A percentile compares a stretch with the other conserved stretches of the same genome.
Conservation (phyloP, 2,329 filamentous ascomycete species). For the Pezicula carpinea region DNA sequence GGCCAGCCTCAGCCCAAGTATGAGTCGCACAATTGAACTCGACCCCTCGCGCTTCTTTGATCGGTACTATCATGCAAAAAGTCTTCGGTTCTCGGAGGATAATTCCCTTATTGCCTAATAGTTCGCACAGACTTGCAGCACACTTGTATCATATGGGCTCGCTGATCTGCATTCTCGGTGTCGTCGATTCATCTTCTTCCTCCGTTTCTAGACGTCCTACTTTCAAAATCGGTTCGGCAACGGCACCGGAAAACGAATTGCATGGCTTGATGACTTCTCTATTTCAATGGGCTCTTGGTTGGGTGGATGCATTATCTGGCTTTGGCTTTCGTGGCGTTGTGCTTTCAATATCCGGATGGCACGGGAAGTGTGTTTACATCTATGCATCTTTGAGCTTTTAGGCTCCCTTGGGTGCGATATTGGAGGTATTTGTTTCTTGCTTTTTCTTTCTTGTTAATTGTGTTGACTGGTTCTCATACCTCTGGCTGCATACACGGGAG, state of each 20-base stretch:
- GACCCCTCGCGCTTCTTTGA: constrained; percentile 4
- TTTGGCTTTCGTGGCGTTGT: constrained; percentile 16
- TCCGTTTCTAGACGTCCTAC: constrained; percentile 22
- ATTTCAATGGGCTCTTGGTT: constrained; percentile 12
- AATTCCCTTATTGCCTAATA: constrained; percentile 16
- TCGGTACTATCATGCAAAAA: constrained; percentile 6
- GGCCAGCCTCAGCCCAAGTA: constrained; percentile 25
- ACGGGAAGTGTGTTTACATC: constrained; percentile 9
- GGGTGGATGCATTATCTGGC: constrained; percentile 21
- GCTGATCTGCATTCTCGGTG: constrained; percentile 26
- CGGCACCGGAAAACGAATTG: constrained; percentile 23
- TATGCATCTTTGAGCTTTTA: constrained; percentile 8
- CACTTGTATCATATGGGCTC: constrained; percentile 31
- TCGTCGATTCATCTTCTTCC: constrained; percentile 20
- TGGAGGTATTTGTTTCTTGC: constrained; percentile 1
- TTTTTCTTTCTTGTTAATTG: constrained; percentile 1
- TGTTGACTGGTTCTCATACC: constrained; percentile 4
- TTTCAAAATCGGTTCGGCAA: constrained; percentile 22
- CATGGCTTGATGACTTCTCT: constrained; percentile 27
- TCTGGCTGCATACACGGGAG: constrained; percentile 22
- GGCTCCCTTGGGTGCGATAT: background rate
- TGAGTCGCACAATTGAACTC: constrained; percentile 24
- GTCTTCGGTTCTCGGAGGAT: constrained; percentile 14
- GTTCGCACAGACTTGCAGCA: constrained; percentile 16
- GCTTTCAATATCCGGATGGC: constrained; percentile 2